Evolutionary conservation across 331 rosid genomes (phyloP).

Genomic region (Quercus phellos): DNA sequence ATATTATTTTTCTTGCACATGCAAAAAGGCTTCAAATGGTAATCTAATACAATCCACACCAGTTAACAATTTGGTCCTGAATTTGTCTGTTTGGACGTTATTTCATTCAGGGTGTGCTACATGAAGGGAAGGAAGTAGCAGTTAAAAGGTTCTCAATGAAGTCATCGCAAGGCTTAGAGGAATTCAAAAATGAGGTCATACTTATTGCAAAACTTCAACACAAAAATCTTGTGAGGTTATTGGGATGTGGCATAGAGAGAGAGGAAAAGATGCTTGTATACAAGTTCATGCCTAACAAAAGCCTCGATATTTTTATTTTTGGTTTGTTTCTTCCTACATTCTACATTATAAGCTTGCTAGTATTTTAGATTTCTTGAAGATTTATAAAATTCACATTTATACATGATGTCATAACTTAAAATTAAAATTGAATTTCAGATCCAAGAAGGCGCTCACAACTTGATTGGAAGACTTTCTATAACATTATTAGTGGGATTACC

Average conservation of each 20-base stretch:
- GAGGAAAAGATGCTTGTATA: constrained; percentile 1
- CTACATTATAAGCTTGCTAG: not conserved
- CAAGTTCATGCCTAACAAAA: constrained; percentile 21
- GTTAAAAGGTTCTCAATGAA: not conserved
- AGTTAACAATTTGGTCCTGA: too few relatives aligned
- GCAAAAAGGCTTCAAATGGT: too few relatives aligned
- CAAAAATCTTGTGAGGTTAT: not conserved
- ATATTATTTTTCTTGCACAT: too few relatives aligned
- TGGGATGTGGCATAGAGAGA: not conserved
- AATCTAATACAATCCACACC: too few relatives aligned
- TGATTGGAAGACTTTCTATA: too few relatives aligned
- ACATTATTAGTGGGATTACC: too few relatives aligned
- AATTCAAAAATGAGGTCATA: not conserved
- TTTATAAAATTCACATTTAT: too few relatives aligned
- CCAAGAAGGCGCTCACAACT: too few relatives aligned
- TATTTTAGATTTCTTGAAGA: too few relatives aligned
- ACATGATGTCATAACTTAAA: too few relatives aligned
- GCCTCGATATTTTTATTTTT: constrained; percentile 33
- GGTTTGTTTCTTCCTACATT: constrained; percentile 14
- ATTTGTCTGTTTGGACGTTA: too few relatives aligned
- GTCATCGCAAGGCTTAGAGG: constrained; percentile 1
- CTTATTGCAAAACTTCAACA: not conserved
- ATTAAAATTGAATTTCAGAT: too few relatives aligned
- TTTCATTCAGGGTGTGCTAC: not conserved
- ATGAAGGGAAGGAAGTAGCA: not conserved